Conservation (phyloP, 805 yeast species). For the Cyberlindnera nakhonratchasimensis region DNA sequence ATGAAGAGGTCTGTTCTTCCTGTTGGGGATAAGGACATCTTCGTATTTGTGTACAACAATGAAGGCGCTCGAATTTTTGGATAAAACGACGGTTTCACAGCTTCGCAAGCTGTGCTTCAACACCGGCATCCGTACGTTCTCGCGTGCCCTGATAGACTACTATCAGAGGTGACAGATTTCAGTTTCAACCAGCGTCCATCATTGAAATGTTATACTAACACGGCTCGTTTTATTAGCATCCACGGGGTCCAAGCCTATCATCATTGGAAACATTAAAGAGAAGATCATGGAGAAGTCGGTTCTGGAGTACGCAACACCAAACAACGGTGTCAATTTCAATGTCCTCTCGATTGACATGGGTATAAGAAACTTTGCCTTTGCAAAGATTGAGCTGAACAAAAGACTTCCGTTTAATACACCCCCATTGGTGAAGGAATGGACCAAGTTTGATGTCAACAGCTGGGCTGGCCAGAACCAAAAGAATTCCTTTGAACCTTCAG, state of each 20-base stretch:
- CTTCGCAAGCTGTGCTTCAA: slow-evolving; percentile 17
- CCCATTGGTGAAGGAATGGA: slow-evolving; percentile 33
- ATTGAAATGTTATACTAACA: too few relatives aligned
- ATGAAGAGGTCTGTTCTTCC: neutral
- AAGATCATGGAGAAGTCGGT: slow-evolving; percentile 9
- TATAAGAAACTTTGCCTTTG: slow-evolving; percentile 33
- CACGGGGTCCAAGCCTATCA: slow-evolving; percentile 16
- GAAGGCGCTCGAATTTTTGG: slow-evolving; percentile 10
- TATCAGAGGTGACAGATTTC: too few relatives aligned
- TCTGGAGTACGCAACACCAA: slow-evolving; percentile 17
- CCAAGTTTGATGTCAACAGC: slow-evolving; percentile 30
- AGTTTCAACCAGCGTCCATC: too few relatives aligned
- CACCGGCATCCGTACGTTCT: slow-evolving; percentile 18
- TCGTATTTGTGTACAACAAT: too few relatives aligned
- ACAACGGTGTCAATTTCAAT: slow-evolving; percentile 19
- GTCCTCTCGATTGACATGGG: slow-evolving; percentile 38
- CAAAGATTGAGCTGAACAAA: slow-evolving; percentile 27
- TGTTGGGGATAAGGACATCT: too few relatives aligned
- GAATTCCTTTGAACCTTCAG: slow-evolving; percentile 23
- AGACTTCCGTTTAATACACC: slow-evolving; percentile 20
- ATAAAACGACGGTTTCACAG: slow-evolving; percentile 12
- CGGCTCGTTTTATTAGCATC: slow-evolving; percentile 2
- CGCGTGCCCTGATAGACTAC: too few relatives aligned
- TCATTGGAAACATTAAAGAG: slow-evolving; percentile 7
- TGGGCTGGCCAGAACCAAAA: slow-evolving; percentile 15